phyloP scores from a whole-genome alignment of 2,329 filamentous ascomycete genomes.

The Ophidiomyces ophidiicola region DNA sequence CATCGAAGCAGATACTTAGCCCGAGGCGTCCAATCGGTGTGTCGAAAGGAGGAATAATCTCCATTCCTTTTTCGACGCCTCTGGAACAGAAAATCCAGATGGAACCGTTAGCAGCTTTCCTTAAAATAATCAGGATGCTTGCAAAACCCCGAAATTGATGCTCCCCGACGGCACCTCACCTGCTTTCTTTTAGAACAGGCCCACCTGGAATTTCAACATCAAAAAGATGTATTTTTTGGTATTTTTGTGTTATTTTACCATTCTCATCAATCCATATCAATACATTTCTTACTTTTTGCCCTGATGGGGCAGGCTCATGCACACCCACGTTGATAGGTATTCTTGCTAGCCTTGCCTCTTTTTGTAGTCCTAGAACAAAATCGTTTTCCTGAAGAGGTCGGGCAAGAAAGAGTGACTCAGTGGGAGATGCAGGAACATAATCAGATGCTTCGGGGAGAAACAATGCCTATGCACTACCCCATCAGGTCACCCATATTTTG shows the following conservation, averaged over 20 bases:
- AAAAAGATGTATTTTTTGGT: conserved; percentile 88
- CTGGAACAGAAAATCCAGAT: conserved; percentile 16
- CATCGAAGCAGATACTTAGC: conserved; percentile 77
- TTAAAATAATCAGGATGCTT: background rate
- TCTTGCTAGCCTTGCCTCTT: conserved; percentile 50
- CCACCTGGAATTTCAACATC: conserved; percentile 53
- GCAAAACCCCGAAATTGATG: background rate
- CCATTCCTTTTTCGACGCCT: conserved; percentile 55
- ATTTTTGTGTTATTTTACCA: conserved; percentile 50
- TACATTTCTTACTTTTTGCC: conserved; percentile 49
- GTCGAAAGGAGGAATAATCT: conserved; percentile 57
- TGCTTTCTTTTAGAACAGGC: conserved; percentile 50
- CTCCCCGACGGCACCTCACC: conserved; percentile 23
- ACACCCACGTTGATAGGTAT: conserved; percentile 77
- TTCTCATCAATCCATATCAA: conserved; percentile 53
- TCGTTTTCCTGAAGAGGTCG: conserved; percentile 51
- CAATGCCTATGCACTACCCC: conserved; percentile 46
- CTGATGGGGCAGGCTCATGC: conserved; percentile 54
- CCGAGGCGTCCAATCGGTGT: conserved; percentile 64
- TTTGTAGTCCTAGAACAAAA: conserved; percentile 65
- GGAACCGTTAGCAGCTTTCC: background rate
- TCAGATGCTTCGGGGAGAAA: conserved; percentile 89
- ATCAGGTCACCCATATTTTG: conserved; percentile 5
- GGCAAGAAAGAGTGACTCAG: conserved; percentile 59
- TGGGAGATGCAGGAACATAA: conserved; percentile 62